Percentiles rank a stretch among this genome's conserved stretches.
phyloP scores from a whole-genome alignment of 1,139 yeast genomes.

The Debaryomycetaceae sp. region DNA sequence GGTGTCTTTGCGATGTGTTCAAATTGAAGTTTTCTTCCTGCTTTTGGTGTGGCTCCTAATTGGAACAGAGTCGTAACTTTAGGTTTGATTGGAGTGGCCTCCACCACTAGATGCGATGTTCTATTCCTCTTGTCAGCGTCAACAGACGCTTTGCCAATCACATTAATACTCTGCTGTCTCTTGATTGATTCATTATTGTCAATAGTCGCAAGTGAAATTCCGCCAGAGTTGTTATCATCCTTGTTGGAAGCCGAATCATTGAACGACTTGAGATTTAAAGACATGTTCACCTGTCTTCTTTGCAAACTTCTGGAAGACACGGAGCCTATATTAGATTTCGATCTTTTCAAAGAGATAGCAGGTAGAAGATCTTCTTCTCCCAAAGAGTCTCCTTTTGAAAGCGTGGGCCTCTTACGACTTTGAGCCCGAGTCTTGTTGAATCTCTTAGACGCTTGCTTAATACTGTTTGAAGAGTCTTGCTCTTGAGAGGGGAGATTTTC shows the following conservation, averaged over 20 bases:
- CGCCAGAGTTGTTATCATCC: not conserved
- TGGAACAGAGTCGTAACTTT: not conserved
- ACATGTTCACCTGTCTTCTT: slow-evolving; percentile 48
- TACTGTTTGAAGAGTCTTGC: not conserved
- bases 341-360: slow-evolving; percentile 33
- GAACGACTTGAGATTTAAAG: slow-evolving; percentile 12
- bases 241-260: not conserved
- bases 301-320: slow-evolving; percentile 37
- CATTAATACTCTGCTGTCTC: not conserved
- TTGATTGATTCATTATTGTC: not conserved
- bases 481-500: not conserved
- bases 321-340: slow-evolving; percentile 33
- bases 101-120: not conserved
- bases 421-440: not conserved
- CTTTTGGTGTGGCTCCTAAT: not conserved
- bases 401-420: not conserved
- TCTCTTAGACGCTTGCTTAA: not conserved
- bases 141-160: not conserved
- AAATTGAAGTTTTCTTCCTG: not conserved
- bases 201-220: not conserved
- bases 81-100: not conserved
- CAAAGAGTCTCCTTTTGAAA: not conserved
- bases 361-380: slow-evolving; percentile 26
- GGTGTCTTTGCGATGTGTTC: not conserved
- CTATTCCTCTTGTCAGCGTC: not conserved